These are phyloP conservation scores for Oryza coarctata DNA, from an alignment of 176 grass and related monocot genomes.

Conservation along the genomic window DNA sequence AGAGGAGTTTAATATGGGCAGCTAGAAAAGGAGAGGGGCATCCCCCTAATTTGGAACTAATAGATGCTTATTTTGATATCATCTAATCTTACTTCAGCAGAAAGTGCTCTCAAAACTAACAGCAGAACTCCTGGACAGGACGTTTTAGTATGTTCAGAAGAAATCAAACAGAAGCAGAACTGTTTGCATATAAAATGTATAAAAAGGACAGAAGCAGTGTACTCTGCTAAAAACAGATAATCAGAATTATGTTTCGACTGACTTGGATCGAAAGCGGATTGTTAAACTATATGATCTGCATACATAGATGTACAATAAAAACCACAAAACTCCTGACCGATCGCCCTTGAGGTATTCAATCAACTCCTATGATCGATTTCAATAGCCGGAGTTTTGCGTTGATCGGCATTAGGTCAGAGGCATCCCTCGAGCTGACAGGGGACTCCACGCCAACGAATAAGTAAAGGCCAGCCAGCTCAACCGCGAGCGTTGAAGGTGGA, in stretches of 20 bases:
- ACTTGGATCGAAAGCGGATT: not conserved
- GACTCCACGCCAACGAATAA: conserved; percentile 43
- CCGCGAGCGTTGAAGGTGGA: not conserved
- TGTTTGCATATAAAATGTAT: too few relatives aligned
- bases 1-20: too few relatives aligned
- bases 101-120: too few relatives aligned
- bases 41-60: too few relatives aligned
- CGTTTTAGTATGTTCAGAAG: too few relatives aligned
- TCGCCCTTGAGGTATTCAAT: not conserved
- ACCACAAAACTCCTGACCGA: not conserved
- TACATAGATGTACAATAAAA: not conserved
- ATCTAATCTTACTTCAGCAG: too few relatives aligned
- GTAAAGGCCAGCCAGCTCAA: conserved; percentile 23
- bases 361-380: conserved; percentile 49
- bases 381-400: conserved; percentile 30
- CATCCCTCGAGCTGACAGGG: not conserved
- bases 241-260: not conserved
- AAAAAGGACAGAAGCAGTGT: too few relatives aligned
- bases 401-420: conserved; percentile 14
- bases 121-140: too few relatives aligned
- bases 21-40: too few relatives aligned
- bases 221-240: too few relatives aligned
- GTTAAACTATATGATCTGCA: not conserved
- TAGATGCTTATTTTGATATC: too few relatives aligned
- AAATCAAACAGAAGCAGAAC: too few relatives aligned